Evolutionary conservation across 441 rosid species (phyloP).

Genomic region (Flueggea neowawraea): DNA sequence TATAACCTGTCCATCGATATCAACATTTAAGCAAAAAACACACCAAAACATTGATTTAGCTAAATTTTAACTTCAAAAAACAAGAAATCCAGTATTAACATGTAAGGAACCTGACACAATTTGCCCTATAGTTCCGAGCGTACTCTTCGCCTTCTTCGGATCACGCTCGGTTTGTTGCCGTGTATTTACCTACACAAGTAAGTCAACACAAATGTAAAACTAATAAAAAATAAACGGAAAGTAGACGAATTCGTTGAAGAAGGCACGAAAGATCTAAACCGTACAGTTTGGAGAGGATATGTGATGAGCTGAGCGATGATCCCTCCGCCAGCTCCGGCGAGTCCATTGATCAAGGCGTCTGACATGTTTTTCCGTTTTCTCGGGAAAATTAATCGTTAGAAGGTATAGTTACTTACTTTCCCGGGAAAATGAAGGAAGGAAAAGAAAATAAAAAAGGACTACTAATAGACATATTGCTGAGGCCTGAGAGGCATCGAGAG

Average conservation of each 20-base stretch:
- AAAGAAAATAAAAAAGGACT: background rate
- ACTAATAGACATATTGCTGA: too few relatives aligned
- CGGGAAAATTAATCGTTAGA: constrained; percentile 9
- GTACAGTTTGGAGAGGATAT: constrained; percentile 94
- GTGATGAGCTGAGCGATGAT: constrained; percentile 97
- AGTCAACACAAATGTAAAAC: background rate
- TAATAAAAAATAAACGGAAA: background rate
- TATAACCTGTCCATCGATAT: constrained; percentile 48
- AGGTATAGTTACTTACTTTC: background rate
- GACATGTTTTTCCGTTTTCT: background rate
- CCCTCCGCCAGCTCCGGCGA: constrained; percentile 88
- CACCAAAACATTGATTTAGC: background rate
- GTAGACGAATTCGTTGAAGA: background rate
- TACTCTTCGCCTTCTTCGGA: constrained; percentile 71
- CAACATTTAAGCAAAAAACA: constrained; percentile 2
- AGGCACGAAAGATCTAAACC: constrained; percentile 5
- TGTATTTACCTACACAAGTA: constrained; percentile 56
- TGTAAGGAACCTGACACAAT: constrained; percentile 63
- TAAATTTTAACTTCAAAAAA: too few relatives aligned
- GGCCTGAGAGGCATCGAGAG: too few relatives aligned
- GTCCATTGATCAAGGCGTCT: too few relatives aligned
- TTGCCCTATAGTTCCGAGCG: constrained; percentile 60
- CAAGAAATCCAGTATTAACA: too few relatives aligned
- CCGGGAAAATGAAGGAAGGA: background rate
- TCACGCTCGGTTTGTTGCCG: constrained; percentile 95